A percentile compares a stretch with the other conserved stretches of the same genome.
Conservation (phyloP, 176 grass and related monocot genomes). For the Oryza glaberrima region DNA sequence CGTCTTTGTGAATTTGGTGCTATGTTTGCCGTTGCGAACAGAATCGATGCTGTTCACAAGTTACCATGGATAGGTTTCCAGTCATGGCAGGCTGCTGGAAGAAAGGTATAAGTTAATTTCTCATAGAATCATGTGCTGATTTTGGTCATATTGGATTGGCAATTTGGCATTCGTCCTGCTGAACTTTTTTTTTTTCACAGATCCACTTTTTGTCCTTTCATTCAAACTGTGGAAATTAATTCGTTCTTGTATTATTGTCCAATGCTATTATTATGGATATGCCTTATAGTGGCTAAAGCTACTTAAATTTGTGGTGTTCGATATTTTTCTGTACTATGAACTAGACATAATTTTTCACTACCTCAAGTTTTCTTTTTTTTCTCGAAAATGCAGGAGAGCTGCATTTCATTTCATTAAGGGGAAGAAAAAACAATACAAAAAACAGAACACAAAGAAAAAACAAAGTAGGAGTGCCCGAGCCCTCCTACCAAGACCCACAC, state of each 20-base stretch:
- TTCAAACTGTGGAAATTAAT: slow-evolving; percentile 12
- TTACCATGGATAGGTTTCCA: slow-evolving; percentile 99
- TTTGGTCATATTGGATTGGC: slow-evolving; percentile 33
- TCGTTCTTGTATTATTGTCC: slow-evolving; percentile 3
- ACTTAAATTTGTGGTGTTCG: neutral
- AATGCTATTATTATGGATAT: slow-evolving; percentile 23
- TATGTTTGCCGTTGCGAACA: slow-evolving; percentile 85
- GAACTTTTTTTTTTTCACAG: slow-evolving; percentile 13
- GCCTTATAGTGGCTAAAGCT: neutral
- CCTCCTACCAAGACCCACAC: too few relatives aligned
- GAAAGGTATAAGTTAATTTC: slow-evolving; percentile 57
- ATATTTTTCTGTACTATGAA: slow-evolving; percentile 26
- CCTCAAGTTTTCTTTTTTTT: too few relatives aligned
- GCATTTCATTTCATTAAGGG: too few relatives aligned
- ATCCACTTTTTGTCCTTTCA: neutral
- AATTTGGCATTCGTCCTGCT: neutral
- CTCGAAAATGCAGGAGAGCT: too few relatives aligned
- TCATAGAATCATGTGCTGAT: slow-evolving; percentile 18
- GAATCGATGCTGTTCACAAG: slow-evolving; percentile 81
- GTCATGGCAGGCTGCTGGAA: slow-evolving; percentile 87
- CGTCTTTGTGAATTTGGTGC: slow-evolving; percentile 89
- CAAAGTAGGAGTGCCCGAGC: too few relatives aligned
- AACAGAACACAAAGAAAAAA: too few relatives aligned
- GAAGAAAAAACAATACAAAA: too few relatives aligned
- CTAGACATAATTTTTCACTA: slow-evolving; percentile 21